These are phyloP conservation scores for Lasiodiplodia sp. DNA, from an alignment of 2,329 filamentous ascomycete species.

Conservation along the genomic window DNA sequence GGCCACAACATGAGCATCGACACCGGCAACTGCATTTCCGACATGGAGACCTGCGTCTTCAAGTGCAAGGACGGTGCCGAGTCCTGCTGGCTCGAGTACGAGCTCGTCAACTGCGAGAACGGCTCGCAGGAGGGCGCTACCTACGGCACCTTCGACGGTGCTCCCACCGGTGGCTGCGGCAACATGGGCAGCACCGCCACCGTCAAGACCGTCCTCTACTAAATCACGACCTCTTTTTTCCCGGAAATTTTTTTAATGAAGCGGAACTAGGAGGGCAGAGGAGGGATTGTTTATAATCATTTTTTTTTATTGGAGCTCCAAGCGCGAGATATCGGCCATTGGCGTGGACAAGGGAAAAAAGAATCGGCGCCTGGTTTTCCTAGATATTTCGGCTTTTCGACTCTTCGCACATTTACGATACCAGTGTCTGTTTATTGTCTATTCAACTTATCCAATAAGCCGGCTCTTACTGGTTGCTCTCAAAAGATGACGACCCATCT, in stretches of 20 bases:
- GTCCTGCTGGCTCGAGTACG: conserved; percentile 40
- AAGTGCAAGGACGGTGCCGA: conserved; percentile 46
- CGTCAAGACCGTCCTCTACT: conserved; percentile 30
- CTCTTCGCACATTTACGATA: conserved; percentile 17
- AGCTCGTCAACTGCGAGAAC: conserved; percentile 33
- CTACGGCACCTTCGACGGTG: conserved; percentile 30
- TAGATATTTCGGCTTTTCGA: conserved; percentile 10
- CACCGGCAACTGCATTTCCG: conserved; percentile 50
- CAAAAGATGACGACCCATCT: background rate
- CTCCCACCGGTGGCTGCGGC: conserved; percentile 31
- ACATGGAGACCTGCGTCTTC: conserved; percentile 55
- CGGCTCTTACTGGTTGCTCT: conserved; percentile 23
- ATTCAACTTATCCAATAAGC: conserved; percentile 27
- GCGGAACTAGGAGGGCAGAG: conserved; percentile 17
- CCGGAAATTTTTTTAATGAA: conserved; percentile 10
- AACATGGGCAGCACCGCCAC: conserved; percentile 25
- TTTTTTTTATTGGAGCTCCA: conserved; percentile 12
- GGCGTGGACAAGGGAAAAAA: background rate
- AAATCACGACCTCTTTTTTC: conserved; percentile 18
- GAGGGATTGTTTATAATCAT: conserved; percentile 25
- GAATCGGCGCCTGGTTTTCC: conserved; percentile 14
- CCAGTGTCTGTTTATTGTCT: conserved; percentile 28
- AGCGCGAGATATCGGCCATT: conserved; percentile 11
- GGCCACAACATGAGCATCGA: conserved; percentile 50
- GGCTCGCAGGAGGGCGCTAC: conserved; percentile 29